Evolutionary conservation across 2,329 filamentous ascomycete species (phyloP).

Genomic region (Colletotrichum sp.): DNA sequence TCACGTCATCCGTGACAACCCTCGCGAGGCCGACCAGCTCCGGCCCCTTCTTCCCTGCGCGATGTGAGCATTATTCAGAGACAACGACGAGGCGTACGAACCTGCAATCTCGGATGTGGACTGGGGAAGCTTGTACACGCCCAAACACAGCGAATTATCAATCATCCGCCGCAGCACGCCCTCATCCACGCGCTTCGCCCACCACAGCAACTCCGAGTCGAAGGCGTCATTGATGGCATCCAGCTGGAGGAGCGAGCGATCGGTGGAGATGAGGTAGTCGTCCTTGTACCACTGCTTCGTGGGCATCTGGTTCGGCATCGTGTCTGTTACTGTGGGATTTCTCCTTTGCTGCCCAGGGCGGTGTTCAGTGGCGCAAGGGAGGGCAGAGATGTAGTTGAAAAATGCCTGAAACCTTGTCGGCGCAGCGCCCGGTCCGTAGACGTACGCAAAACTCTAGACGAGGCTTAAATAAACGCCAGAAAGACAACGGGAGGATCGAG

Average conservation of each 20-base stretch:
- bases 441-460: background rate
- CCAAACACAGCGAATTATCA: constrained; percentile 63
- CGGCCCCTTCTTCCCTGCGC: constrained; percentile 25
- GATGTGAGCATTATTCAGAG: background rate
- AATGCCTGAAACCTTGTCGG: background rate
- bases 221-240: constrained; percentile 61
- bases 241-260: constrained; percentile 59
- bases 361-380: background rate
- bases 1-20: constrained; percentile 21
- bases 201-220: constrained; percentile 63
- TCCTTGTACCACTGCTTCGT: constrained; percentile 53
- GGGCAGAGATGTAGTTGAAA: background rate
- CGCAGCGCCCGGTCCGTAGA: background rate
- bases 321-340: background rate
- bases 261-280: constrained; percentile 66
- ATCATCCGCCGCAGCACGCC: constrained; percentile 55
- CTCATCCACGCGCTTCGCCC: constrained; percentile 59
- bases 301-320: constrained; percentile 21
- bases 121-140: constrained; percentile 51
- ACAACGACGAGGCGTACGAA: constrained; percentile 12
- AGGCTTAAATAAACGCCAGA: background rate
- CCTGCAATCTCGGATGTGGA: constrained; percentile 36
- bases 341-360: background rate
- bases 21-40: constrained; percentile 44
- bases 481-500: background rate